phyloP scores from a whole-genome alignment of 495 filamentous ascomycete genomes.

The Astrothelium subdiscretum region DNA sequence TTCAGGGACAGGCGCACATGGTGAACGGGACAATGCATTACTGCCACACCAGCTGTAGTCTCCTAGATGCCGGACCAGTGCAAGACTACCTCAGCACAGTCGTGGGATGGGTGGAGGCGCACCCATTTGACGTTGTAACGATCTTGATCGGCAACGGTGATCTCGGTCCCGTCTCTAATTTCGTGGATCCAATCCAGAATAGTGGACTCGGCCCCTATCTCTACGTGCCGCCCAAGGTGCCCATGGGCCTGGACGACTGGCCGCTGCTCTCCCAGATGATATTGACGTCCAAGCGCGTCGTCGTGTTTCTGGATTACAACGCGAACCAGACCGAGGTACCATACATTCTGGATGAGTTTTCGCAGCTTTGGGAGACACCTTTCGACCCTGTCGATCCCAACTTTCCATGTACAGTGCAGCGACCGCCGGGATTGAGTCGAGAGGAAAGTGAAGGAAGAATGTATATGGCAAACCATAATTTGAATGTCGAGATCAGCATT shows the following conservation, averaged over 20 bases:
- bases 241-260: conserved; percentile 68
- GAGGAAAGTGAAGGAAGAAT: conserved; percentile 48
- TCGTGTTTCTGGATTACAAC: conserved; percentile 71
- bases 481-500: conserved; percentile 22
- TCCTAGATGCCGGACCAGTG: conserved; percentile 69
- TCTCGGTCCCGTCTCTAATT: conserved; percentile 48
- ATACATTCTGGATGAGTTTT: conserved; percentile 54
- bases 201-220: conserved; percentile 58
- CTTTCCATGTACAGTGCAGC: conserved; percentile 49
- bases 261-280: conserved; percentile 76
- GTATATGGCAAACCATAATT: conserved; percentile 89
- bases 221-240: conserved; percentile 57
- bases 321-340: conserved; percentile 68
- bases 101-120: conserved; percentile 54
- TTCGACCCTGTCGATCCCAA: conserved; percentile 46
- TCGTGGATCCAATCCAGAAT: conserved; percentile 46
- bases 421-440: conserved; percentile 45
- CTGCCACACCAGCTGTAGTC: conserved; percentile 67
- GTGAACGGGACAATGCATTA: conserved; percentile 48
- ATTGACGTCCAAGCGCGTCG: conserved; percentile 47
- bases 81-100: conserved; percentile 61
- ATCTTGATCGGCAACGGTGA: conserved; percentile 79
- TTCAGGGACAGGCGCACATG: conserved; percentile 77
- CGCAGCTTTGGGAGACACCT: conserved; percentile 56
- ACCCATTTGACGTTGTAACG: conserved; percentile 89